phyloP scores from a whole-genome alignment of 495 filamentous ascomycete species.

The Ramalina peruviana region DNA sequence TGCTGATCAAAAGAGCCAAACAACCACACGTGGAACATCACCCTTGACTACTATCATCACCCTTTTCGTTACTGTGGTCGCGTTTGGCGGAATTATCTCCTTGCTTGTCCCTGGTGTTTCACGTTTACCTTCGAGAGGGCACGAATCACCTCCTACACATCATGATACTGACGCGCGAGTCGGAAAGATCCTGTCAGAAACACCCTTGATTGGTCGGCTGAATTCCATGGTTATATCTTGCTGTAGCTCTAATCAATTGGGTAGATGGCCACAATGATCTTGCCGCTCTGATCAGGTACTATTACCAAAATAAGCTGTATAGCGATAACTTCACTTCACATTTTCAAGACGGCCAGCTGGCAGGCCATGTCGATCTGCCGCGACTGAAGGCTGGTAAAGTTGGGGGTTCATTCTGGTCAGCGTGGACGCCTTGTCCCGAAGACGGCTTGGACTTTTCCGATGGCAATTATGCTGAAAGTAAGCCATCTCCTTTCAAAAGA shows the following conservation, averaged over 20 bases:
- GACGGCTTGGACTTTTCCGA: slow-evolving; percentile 59
- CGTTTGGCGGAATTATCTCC: slow-evolving; percentile 7
- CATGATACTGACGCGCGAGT: slow-evolving; percentile 47
- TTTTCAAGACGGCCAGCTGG: slow-evolving; percentile 52
- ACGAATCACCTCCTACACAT: slow-evolving; percentile 18
- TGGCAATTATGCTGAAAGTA: slow-evolving; percentile 48
- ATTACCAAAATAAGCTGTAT: slow-evolving; percentile 69
- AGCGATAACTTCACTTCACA: slow-evolving; percentile 51
- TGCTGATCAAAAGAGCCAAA: slow-evolving; percentile 3
- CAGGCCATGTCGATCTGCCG: slow-evolving; percentile 68
- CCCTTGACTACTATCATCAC: slow-evolving; percentile 4
- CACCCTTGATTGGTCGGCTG: slow-evolving; percentile 62
- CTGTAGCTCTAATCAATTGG: slow-evolving; percentile 3
- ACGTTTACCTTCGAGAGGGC: slow-evolving; percentile 8
- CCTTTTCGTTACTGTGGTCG: slow-evolving; percentile 10
- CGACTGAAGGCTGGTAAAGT: slow-evolving; percentile 35
- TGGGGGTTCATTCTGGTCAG: slow-evolving; percentile 80
- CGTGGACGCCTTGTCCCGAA: slow-evolving; percentile 64
- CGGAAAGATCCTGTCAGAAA: slow-evolving; percentile 50
- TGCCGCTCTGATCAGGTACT: slow-evolving; percentile 52
- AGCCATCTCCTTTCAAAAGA: slow-evolving; percentile 5
- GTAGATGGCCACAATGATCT: slow-evolving; percentile 90
- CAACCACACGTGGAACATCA: neutral
- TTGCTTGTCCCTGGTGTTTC: slow-evolving; percentile 4
- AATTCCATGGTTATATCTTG: neutral